Evolutionary conservation across 2,329 filamentous ascomycete species (phyloP).

Genomic region (Trichophyton verrucosum): DNA sequence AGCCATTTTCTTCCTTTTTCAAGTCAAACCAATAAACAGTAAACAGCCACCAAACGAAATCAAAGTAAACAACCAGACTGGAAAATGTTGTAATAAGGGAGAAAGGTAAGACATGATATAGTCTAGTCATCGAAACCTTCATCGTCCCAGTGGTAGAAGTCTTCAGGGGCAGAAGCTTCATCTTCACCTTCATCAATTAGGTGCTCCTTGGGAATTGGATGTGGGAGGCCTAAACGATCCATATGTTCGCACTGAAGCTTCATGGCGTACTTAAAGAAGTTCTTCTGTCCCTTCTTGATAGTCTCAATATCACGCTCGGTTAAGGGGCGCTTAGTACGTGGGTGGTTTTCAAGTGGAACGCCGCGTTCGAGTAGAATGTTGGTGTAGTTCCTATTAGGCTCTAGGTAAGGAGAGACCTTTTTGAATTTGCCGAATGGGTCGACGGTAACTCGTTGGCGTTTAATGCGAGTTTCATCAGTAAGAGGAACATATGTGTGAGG

Average conservation of each 20-base stretch:
- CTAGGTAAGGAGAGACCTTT: neutral
- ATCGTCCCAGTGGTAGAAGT: neutral
- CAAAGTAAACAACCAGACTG: neutral
- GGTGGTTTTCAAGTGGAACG: neutral
- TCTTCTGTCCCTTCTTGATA: neutral
- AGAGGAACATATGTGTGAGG: neutral
- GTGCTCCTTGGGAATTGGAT: neutral
- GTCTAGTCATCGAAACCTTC: neutral
- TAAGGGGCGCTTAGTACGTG: neutral
- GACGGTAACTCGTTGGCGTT: constrained; percentile 8
- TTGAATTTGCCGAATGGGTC: constrained; percentile 9
- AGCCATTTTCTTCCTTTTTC: neutral
- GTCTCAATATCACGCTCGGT: neutral
- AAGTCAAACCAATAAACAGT: no score
- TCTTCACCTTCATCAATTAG: constrained; percentile 1
- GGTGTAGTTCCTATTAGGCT: neutral
- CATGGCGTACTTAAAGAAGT: neutral
- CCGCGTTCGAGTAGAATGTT: neutral
- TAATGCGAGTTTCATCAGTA: neutral
- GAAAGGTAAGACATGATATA: no score
- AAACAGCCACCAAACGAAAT: neutral
- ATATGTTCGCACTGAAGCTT: neutral
- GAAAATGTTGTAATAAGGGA: no score
- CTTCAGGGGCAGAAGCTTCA: constrained; percentile 1
- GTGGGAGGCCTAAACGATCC: neutral